Evolutionary conservation across 768 basidiomycete species (phyloP).

Genomic region (Neoboletus brunneissimus): DNA sequence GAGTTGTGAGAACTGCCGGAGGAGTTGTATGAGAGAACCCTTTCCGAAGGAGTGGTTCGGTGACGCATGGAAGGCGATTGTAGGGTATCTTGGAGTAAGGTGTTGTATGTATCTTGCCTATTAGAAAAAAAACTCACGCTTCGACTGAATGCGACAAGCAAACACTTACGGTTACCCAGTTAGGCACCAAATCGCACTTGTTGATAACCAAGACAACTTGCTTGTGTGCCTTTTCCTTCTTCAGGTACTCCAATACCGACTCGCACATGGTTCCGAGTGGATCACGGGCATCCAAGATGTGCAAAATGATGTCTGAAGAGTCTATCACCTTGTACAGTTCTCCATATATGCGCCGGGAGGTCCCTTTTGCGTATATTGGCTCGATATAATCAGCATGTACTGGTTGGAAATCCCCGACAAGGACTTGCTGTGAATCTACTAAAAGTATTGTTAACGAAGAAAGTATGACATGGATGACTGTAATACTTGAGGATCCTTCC

Average conservation of each 20-base stretch:
- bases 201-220: constrained; percentile 96
- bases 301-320: constrained; percentile 94
- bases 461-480: background rate
- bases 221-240: constrained; percentile 96
- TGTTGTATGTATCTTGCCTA: constrained; percentile 96
- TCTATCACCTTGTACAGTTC: constrained; percentile 99
- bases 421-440: constrained; percentile 11
- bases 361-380: constrained; percentile 93
- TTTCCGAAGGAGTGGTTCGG: constrained; percentile 99
- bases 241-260: constrained; percentile 87
- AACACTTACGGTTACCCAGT: constrained; percentile 91
- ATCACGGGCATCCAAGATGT: constrained; percentile 93
- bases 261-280: constrained; percentile 95
- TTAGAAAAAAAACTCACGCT: background rate
- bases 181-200: constrained; percentile 97
- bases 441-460: constrained; percentile 1
- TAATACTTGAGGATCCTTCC: constrained; percentile 45
- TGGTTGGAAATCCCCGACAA: constrained; percentile 41
- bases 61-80: constrained; percentile 97
- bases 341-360: constrained; percentile 92
- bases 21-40: constrained; percentile 93
- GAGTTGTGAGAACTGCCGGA: constrained; percentile 93
- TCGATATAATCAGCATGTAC: constrained; percentile 82
- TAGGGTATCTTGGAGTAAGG: constrained; percentile 91
- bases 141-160: background rate